Conservation (phyloP, 139 green algal genomes). For the Spirogloea muscicola region DNA sequence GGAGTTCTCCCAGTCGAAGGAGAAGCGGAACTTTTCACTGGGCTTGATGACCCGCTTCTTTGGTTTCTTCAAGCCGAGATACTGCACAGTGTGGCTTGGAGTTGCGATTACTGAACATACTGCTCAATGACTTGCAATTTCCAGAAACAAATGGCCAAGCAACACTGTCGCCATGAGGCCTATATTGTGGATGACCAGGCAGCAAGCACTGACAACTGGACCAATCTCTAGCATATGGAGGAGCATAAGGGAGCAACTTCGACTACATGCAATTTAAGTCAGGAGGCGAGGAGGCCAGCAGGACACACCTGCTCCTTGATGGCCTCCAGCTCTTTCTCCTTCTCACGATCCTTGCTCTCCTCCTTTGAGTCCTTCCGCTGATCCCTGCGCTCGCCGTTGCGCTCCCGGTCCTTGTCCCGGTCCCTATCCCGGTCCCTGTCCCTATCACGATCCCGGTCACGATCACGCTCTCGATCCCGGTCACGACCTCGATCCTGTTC, state of each 20-base stretch:
- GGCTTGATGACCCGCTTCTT: slow-evolving; percentile 75
- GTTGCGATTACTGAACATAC: neutral
- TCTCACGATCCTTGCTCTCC: neutral
- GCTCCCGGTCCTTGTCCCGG: too few relatives aligned
- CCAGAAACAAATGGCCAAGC: too few relatives aligned
- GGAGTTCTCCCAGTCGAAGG: slow-evolving; percentile 93
- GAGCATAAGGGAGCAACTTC: too few relatives aligned
- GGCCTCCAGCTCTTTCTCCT: slow-evolving; percentile 78
- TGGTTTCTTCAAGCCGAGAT: slow-evolving; percentile 73
- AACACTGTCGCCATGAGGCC: too few relatives aligned
- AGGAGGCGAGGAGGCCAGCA: too few relatives aligned
- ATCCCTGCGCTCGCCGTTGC: neutral
- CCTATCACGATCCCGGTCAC: too few relatives aligned
- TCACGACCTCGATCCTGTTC: slow-evolving; percentile 8
- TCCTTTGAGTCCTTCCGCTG: neutral
- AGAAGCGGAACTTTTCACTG: slow-evolving; percentile 89
- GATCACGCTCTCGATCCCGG: too few relatives aligned
- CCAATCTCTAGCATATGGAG: too few relatives aligned
- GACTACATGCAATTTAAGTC: too few relatives aligned
- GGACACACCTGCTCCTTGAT: slow-evolving; percentile 62
- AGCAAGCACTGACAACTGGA: too few relatives aligned
- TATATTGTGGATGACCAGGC: too few relatives aligned
- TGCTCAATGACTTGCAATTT: neutral
- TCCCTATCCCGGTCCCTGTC: too few relatives aligned
- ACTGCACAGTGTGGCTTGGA: slow-evolving; percentile 69